Evolutionary conservation across 1,139 yeast genomes (phyloP).

Genomic region (Taphrina wiesneri): DNA sequence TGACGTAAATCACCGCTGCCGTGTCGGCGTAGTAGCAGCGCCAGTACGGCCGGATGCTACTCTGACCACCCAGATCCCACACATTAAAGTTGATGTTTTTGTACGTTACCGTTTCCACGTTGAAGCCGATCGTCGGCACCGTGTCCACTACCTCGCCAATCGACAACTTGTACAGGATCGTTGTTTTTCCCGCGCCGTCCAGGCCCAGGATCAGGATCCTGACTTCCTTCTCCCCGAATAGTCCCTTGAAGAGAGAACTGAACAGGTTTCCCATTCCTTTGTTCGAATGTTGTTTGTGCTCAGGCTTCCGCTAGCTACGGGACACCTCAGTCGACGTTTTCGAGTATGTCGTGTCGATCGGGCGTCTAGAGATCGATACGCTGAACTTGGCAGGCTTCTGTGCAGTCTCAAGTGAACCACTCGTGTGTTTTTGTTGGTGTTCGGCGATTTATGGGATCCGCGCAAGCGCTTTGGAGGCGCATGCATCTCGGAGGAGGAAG

Average conservation of each 20-base stretch:
- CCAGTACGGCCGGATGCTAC: constrained; percentile 97
- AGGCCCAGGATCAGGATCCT: constrained; percentile 87
- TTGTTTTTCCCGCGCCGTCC: constrained; percentile 96
- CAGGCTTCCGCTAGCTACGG: too few relatives aligned
- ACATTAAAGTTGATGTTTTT: constrained; percentile 86
- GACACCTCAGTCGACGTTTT: too few relatives aligned
- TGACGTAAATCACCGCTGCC: constrained; percentile 69
- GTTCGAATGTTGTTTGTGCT: not conserved
- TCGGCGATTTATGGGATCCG: not conserved
- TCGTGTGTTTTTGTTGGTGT: not conserved
- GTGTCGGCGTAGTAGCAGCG: constrained; percentile 78
- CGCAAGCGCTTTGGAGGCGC: not conserved
- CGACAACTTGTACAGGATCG: constrained; percentile 77
- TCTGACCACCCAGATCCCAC: constrained; percentile 92
- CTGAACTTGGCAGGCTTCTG: too few relatives aligned
- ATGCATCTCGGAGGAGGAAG: not conserved
- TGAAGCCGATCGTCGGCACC: constrained; percentile 74
- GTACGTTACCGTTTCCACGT: constrained; percentile 89
- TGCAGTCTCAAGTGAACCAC: too few relatives aligned
- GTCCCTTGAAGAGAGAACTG: constrained; percentile 77
- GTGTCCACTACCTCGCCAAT: constrained; percentile 34
- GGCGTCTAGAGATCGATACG: too few relatives aligned
- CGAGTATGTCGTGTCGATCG: not conserved
- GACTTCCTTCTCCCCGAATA: constrained; percentile 93
- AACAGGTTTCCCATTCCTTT: constrained; percentile 63